Base-by-base conservation (phyloP, 2,329 filamentous ascomycete species). In the Colletotrichum endophyticum region DNA sequence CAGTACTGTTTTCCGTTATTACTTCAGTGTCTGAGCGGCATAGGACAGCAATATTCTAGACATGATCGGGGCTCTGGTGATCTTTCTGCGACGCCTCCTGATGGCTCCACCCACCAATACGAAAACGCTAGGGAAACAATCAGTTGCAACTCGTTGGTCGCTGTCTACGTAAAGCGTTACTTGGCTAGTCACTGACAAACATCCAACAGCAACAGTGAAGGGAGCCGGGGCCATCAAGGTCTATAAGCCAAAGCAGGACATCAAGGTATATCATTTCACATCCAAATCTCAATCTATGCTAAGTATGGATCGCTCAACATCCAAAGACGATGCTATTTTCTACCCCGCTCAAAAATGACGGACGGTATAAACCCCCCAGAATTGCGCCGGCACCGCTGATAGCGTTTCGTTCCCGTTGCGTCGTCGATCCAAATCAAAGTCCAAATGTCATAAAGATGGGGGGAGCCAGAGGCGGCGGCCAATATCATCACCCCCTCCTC, bases 361-460 rank as follows among this genome's bases (percentile, higher is more conserved):
- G 68, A 70, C 36, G 57, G 27, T 70, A 61, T 63, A 63, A 25
- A 49, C 44, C 44, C 70, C 64, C 39, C 22, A 73, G 19, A 30
- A 53, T 30, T 61, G 64, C 73, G 73, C 70, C 70, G 64, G 27
- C 70, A 69, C 44, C 44, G 44, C 27, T 64, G 19, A 53, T 28
- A 59, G 44, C 64, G 34, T 32, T 73, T 63, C 32, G 64, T 69
- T 73, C 64, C 57, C 70, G 53, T 64, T 64, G 64, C 64, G 34
- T 76, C 70, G 32, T 69, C 32, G 44, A 73, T 69, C 27, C 73
- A 69, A 73, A 59, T 28, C 32, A 27, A 73, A 76, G 64, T 70
- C 64, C 64, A 66, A 70, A 73, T 61, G 34, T 73, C 73, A 69
- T 66, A 44, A 73, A 53, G 19, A 61, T 59, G 27, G 57, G 28